Conservation (phyloP, 352 stramenopile genomes). For the Phytopythium litorale region DNA sequence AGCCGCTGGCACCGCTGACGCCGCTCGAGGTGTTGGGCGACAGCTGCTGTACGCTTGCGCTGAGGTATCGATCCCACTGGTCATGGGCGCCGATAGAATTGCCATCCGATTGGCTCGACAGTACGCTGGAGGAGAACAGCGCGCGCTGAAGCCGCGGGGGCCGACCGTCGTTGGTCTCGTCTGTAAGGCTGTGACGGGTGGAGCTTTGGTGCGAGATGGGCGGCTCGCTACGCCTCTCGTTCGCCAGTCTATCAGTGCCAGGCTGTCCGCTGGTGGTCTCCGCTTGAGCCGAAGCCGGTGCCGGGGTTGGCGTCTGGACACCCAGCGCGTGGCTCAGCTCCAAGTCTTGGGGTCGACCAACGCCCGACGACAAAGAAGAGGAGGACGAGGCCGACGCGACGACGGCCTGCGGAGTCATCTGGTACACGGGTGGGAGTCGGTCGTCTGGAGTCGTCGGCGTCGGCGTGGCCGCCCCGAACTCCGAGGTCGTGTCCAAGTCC, state of each 20-base stretch:
- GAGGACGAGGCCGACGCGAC: constrained; percentile 23
- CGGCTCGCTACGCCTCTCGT: neutral
- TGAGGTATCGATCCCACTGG: constrained; percentile 6
- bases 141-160: constrained; percentile 3
- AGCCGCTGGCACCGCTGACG: constrained; percentile 13
- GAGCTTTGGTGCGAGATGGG: neutral
- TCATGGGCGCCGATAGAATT: constrained; percentile 1
- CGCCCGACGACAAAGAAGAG: constrained; percentile 10
- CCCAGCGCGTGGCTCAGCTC: constrained; percentile 61
- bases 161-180: neutral
- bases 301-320: constrained; percentile 9
- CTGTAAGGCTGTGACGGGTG: neutral
- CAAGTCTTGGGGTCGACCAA: constrained; percentile 30
- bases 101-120: neutral
- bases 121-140: constrained; percentile 12
- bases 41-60: constrained; percentile 8
- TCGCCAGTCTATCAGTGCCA: neutral
- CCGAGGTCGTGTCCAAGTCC: constrained; percentile 4
- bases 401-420: constrained; percentile 14
- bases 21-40: constrained; percentile 8
- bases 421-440: constrained; percentile 7
- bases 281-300: neutral
- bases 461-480: neutral
- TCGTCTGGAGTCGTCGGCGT: constrained; percentile 1
- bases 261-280: neutral